Conservation (phyloP, 352 stramenopile species). For the Pythium vanterpoolii region DNA sequence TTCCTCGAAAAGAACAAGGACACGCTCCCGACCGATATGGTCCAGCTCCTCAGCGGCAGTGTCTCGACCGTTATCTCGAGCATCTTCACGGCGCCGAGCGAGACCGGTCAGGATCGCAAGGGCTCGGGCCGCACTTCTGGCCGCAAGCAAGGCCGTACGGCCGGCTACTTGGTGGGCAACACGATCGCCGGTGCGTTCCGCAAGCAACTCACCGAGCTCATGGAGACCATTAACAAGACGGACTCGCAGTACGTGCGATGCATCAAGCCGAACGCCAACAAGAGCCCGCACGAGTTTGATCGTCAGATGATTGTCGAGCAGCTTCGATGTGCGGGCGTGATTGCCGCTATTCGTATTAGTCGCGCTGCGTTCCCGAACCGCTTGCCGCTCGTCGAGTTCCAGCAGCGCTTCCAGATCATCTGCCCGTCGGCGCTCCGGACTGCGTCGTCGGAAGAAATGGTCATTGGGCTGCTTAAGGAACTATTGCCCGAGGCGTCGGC, state of each 20-base stretch:
- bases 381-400: conserved; percentile 84
- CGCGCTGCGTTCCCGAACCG: conserved; percentile 89
- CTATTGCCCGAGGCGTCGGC: conserved; percentile 54
- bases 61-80: conserved; percentile 53
- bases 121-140: conserved; percentile 9
- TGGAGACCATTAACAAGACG: conserved; percentile 89
- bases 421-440: conserved; percentile 64
- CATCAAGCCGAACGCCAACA: conserved; percentile 91
- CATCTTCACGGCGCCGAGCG: conserved; percentile 51
- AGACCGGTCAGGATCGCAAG: conserved; percentile 22
- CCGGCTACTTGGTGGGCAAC: conserved; percentile 80
- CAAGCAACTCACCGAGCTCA: conserved; percentile 81
- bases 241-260: conserved; percentile 86
- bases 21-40: conserved; percentile 87
- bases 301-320: conserved; percentile 86
- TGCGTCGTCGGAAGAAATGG: conserved; percentile 55
- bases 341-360: conserved; percentile 88
- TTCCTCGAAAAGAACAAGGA: conserved; percentile 99
- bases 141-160: conserved; percentile 44
- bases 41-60: conserved; percentile 66
- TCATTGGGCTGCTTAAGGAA: conserved; percentile 71
- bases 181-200: conserved; percentile 84
- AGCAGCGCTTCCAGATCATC: conserved; percentile 82
- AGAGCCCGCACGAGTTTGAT: conserved; percentile 82
- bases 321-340: conserved; percentile 86